Conservation (phyloP, 2,329 filamentous ascomycete genomes). For the Aspergillus persii region DNA sequence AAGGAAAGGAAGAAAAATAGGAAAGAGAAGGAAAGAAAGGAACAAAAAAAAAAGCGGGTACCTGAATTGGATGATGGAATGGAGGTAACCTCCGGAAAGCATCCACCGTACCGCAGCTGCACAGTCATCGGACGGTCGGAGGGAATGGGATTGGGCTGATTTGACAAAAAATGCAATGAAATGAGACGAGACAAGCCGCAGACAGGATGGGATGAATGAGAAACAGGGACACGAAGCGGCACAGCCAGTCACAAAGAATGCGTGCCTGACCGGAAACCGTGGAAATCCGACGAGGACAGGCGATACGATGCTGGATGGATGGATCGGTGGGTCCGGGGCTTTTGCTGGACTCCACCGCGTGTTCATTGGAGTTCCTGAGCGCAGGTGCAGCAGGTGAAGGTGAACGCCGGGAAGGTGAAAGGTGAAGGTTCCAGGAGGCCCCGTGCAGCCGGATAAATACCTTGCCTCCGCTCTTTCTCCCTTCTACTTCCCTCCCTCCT, state of each 20-base stretch:
- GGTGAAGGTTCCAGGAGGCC: too few relatives aligned
- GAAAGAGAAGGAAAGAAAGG: neutral
- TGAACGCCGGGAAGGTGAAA: too few relatives aligned
- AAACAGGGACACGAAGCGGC: too few relatives aligned
- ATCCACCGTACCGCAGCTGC: too few relatives aligned
- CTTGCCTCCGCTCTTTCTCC: neutral
- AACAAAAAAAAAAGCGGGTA: neutral
- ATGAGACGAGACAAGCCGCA: too few relatives aligned
- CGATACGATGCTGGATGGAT: too few relatives aligned
- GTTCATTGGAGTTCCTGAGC: neutral
- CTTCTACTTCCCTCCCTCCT: neutral
- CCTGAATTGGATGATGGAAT: neutral
- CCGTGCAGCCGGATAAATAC: neutral
- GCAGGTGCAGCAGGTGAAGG: too few relatives aligned
- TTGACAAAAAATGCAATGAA: too few relatives aligned
- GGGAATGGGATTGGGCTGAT: neutral
- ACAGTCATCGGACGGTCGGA: neutral
- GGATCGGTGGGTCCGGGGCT: constrained; percentile 1
- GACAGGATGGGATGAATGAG: too few relatives aligned
- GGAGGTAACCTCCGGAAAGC: neutral
- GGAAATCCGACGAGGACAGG: neutral
- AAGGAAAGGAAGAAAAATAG: neutral
- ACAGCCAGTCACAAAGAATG: neutral
- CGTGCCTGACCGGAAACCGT: neutral
- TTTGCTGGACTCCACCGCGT: neutral